Conservation (phyloP, 164 flowering plant genomes). For the Amborella trichopoda region DNA sequence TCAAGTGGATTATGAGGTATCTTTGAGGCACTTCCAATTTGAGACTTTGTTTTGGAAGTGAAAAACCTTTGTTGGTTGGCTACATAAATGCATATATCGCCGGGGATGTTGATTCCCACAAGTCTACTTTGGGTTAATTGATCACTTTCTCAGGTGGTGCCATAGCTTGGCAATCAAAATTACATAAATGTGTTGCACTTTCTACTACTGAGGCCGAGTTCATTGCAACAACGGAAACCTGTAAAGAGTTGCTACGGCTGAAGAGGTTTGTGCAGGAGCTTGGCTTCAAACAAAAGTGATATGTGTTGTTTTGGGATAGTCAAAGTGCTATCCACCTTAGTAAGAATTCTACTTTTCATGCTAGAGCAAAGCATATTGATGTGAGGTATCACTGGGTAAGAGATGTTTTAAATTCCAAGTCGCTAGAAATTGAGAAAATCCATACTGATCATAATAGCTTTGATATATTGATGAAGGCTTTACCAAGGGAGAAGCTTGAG, state of each 20-base stretch:
- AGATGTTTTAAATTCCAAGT: not conserved
- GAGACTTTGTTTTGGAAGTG: not conserved
- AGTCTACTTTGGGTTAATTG: not conserved
- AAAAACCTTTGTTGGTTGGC: not conserved
- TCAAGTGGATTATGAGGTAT: slow-evolving; percentile 1
- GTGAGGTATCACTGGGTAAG: slow-evolving; percentile 1
- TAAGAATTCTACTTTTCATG: not conserved
- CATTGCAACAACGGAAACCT: not conserved
- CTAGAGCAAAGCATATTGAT: not conserved
- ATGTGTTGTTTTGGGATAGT: not conserved
- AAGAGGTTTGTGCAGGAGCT: not conserved
- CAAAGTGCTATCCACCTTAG: not conserved
- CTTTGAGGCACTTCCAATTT: not conserved
- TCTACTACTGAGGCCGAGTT: slow-evolving; percentile 1
- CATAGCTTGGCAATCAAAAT: not conserved
- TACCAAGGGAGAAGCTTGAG: not conserved
- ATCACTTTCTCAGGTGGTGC: not conserved
- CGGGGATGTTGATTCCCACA: not conserved
- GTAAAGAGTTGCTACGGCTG: not conserved
- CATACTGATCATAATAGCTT: not conserved
- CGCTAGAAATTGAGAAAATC: not conserved
- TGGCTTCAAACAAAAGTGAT: not conserved
- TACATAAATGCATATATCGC: not conserved
- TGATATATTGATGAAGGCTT: not conserved
- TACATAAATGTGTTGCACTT: not conserved